Conservation (phyloP, 345 rosid species). For the Gossypium ekmanianum region DNA sequence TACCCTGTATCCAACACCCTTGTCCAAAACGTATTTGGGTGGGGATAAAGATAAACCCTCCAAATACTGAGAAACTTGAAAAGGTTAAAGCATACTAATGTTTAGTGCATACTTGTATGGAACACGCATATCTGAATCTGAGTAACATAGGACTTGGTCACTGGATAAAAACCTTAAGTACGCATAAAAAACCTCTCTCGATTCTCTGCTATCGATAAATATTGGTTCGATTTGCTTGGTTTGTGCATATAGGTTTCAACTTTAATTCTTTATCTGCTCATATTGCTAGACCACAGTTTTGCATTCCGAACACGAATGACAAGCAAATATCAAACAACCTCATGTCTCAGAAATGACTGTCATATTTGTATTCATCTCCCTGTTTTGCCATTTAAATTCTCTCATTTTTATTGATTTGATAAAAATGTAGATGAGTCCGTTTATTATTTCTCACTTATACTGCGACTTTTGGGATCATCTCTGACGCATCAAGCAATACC, state of each 20-base stretch:
- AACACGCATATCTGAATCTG: background rate
- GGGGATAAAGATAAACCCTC: background rate
- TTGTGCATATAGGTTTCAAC: background rate
- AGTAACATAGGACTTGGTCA: background rate
- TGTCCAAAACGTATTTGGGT: too few relatives aligned
- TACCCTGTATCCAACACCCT: background rate
- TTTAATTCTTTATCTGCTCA: background rate
- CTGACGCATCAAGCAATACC: conserved; percentile 19
- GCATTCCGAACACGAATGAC: background rate
- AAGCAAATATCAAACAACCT: background rate
- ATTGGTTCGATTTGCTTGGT: background rate
- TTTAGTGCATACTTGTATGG: background rate
- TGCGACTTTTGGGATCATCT: background rate
- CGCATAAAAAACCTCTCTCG: background rate
- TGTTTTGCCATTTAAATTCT: background rate
- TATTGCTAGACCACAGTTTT: conserved; percentile 8
- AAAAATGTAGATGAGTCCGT: background rate
- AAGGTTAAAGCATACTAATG: background rate
- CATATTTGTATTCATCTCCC: background rate
- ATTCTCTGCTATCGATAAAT: background rate
- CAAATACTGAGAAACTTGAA: background rate
- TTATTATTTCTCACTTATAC: background rate
- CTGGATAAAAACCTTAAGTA: background rate
- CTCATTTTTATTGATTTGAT: background rate
- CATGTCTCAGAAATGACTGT: background rate